Evolutionary conservation across 2,329 filamentous ascomycete species (phyloP).

Genomic region (Colletotrichum filicis): DNA sequence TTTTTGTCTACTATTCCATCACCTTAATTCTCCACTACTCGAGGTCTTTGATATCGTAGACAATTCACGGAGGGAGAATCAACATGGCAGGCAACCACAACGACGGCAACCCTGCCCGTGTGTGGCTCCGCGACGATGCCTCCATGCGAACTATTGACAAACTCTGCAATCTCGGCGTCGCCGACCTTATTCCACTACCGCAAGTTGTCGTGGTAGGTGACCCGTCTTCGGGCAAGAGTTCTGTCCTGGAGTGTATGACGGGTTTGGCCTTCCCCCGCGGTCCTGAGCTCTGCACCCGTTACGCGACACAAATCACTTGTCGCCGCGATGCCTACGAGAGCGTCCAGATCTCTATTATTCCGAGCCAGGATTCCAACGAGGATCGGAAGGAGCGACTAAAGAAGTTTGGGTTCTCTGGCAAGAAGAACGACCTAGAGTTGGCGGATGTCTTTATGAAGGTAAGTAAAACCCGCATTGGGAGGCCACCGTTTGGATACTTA

Average conservation of each 20-base stretch:
- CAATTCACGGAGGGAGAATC: background rate
- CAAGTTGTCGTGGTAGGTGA: constrained; percentile 87
- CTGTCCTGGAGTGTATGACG: constrained; percentile 76
- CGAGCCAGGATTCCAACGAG: constrained; percentile 38
- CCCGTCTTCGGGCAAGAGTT: constrained; percentile 88
- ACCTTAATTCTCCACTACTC: background rate
- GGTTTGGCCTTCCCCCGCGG: constrained; percentile 59
- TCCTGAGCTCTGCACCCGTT: constrained; percentile 58
- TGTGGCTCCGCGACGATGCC: background rate
- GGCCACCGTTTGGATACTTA: background rate
- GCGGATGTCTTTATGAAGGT: constrained; percentile 53
- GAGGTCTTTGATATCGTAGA: background rate
- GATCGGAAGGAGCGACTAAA: constrained; percentile 32
- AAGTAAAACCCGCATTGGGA: constrained; percentile 16
- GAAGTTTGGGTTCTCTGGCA: constrained; percentile 42
- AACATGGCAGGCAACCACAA: background rate
- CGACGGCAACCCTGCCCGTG: too few species aligned
- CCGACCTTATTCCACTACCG: constrained; percentile 46
- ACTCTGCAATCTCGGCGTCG: constrained; percentile 53
- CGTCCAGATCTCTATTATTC: constrained; percentile 55
- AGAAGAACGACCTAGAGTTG: constrained; percentile 44
- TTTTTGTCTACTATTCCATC: background rate
- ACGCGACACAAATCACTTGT: constrained; percentile 59
- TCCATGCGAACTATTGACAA: constrained; percentile 47
- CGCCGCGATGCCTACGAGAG: constrained; percentile 47